Evolutionary conservation across 179 eudicot genomes (phyloP).

Genomic region (Silene noctiflora): DNA sequence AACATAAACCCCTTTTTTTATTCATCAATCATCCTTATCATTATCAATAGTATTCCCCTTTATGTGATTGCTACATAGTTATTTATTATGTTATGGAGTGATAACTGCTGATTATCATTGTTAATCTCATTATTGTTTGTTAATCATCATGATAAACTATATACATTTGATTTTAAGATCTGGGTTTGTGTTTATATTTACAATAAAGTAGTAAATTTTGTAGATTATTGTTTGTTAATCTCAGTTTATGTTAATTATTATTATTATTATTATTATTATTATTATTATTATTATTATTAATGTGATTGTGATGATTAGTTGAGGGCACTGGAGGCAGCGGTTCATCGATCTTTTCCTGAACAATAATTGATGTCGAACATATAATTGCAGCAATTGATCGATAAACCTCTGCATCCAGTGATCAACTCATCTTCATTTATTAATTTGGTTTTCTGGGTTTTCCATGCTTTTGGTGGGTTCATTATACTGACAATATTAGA

Average conservation of each 20-base stretch:
- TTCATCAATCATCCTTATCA: neutral
- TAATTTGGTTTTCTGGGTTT: neutral
- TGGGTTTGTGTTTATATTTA: neutral
- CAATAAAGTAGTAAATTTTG: no score
- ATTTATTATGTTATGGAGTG: no score
- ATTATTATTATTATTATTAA: neutral
- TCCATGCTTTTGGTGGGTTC: neutral
- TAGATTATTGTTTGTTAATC: neutral
- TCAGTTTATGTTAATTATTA: neutral
- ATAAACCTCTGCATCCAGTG: conserved; percentile 96
- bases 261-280: no score
- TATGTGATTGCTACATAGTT: neutral
- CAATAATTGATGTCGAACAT: conserved; percentile 6
- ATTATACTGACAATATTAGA: neutral
- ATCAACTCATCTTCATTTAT: conserved; percentile 22
- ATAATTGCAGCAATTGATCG: conserved; percentile 58
- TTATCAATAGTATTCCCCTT: neutral
- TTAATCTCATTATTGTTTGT: neutral
- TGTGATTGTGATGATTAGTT: conserved; percentile 19
- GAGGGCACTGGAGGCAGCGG: conserved; percentile 57
- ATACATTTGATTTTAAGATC: conserved; percentile 18
- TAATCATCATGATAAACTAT: neutral
- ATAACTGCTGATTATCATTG: neutral
- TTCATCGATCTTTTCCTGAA: conserved; percentile 53
- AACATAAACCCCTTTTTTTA: neutral